phyloP scores from a whole-genome alignment of 108 stramenopile species.

The Ochromonas danica region DNA sequence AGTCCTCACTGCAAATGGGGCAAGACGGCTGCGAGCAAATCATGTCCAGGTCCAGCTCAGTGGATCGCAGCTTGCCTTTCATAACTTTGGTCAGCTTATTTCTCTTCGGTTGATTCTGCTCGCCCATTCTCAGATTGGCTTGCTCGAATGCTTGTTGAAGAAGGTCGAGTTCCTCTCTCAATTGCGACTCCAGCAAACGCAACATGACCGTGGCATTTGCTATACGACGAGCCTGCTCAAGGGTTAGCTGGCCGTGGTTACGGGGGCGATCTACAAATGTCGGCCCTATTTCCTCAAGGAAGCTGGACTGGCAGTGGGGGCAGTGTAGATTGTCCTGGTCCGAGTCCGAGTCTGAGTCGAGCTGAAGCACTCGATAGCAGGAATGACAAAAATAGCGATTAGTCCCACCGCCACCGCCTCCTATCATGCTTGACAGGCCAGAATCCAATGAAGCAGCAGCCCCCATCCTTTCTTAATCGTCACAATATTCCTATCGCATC shows the following conservation, averaged over 20 bases:
- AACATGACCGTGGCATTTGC: constrained; percentile 4
- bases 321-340: neutral
- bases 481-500: too few relatives aligned
- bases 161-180: neutral
- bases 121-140: neutral
- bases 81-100: constrained; percentile 3
- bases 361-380: neutral
- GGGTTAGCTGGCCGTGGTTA: neutral
- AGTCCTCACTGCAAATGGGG: constrained; percentile 30
- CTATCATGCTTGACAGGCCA: neutral
- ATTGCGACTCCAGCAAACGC: constrained; percentile 19
- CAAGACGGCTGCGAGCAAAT: constrained; percentile 11
- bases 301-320: neutral
- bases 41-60: neutral
- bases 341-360: neutral
- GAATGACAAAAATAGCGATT: neutral
- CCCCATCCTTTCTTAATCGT: too few relatives aligned
- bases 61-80: neutral
- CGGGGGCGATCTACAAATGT: neutral
- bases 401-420: neutral
- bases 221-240: neutral
- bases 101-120: neutral
- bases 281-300: neutral
- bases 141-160: neutral
- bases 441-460: neutral